Evolutionary conservation across 768 basidiomycete genomes (phyloP), one percentile per base, ranked within the genome.

Genomic region (Asterophora parasitica): DNA sequence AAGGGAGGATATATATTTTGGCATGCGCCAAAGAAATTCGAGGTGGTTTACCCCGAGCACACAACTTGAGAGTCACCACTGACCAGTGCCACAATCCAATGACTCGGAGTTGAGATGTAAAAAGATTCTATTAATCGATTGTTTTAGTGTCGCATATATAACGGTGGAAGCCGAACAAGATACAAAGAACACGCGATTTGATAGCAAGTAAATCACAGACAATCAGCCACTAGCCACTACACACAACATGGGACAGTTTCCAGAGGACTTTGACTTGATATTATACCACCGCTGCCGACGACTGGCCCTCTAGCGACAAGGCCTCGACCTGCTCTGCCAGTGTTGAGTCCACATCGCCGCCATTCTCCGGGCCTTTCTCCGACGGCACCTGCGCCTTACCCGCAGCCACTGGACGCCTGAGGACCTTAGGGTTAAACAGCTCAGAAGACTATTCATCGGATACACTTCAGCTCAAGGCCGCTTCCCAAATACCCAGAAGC

Each of bases 241-340:
- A 34, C 3, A 52, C 47, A 55, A 39, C 30, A 34, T 42, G 36
- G 43, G 37, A 42, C 39, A 23, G 6, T 3, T 23, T 23, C 23
- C 23, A 23, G 6, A 23, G 6, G 23, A 23, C 6, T 23, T 27
- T 38, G 37, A 33, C 46, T 37, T 19, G 28, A 45, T 30, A 28
- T 47, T 44, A 27, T 15, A 44, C 35, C 27, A 34, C 33, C 19
- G 37, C n/a, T 27, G 48, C 32, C 12, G 37, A 36, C 31, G 28
- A 11, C 19, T 43, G 15, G 16, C 66, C 67, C 17, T 70, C 70
- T 16, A 74, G 49, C 12, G 70, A 62, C 38, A 76, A 57, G 10
- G 61, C 53, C n/a, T 58, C 57, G 43, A 72, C 58, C 40, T 72
- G 67, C 26, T 64, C 68, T 5, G 66, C 66, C 15, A 76, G 46